Conservation (phyloP, 2,329 filamentous ascomycete genomes). For the Aspergillus chevalieri region DNA sequence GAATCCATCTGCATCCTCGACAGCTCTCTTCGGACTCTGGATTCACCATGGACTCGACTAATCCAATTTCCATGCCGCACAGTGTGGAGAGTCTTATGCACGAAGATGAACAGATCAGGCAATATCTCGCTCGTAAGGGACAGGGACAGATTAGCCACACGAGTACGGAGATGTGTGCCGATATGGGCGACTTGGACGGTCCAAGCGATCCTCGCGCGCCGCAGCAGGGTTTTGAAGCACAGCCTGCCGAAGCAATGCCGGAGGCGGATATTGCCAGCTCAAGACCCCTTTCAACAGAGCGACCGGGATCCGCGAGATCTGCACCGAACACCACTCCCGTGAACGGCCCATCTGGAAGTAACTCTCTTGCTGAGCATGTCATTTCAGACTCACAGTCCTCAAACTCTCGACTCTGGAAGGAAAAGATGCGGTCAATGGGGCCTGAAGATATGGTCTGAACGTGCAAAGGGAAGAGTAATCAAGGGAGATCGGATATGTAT, state of each 20-base stretch:
- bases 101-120: slow-evolving; percentile 68
- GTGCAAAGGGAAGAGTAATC: background rate
- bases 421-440: background rate
- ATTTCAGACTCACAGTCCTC: background rate
- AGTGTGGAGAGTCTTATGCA: slow-evolving; percentile 71
- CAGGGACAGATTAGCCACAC: slow-evolving; percentile 17
- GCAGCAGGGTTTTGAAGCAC: background rate
- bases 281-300: background rate
- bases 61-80: slow-evolving; percentile 61
- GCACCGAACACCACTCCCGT: background rate
- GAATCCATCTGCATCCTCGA: slow-evolving; percentile 48
- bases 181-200: slow-evolving; percentile 12
- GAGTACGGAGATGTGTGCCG: slow-evolving; percentile 1
- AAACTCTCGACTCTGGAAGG: background rate
- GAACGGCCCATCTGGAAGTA: background rate
- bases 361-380: background rate
- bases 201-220: background rate
- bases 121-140: slow-evolving; percentile 58
- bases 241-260: background rate
- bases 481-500: background rate
- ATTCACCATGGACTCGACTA: slow-evolving; percentile 52
- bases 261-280: background rate
- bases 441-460: slow-evolving; percentile 5
- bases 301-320: background rate
- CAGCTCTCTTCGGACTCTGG: slow-evolving; percentile 61